Percentiles rank a stretch among this genome's conserved stretches.
phyloP scores from a whole-genome alignment of 352 stramenopile genomes.

The Pythium grandisporangium region DNA sequence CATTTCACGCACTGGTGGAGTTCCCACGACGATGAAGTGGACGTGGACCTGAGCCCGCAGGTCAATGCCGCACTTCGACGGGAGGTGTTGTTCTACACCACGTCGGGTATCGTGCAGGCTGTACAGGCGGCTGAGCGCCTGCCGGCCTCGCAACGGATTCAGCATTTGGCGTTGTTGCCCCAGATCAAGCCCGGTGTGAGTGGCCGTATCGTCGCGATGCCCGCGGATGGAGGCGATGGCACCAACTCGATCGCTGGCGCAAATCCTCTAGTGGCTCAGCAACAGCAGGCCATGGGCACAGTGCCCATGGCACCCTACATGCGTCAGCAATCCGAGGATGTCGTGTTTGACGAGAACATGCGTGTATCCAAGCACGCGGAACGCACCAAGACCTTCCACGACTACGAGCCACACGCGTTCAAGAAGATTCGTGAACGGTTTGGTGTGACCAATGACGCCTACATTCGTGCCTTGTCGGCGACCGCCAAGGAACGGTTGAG shows the following conservation, averaged over 20 bases:
- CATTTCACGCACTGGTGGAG: constrained; percentile 65
- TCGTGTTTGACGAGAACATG: constrained; percentile 64
- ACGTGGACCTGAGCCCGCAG: constrained; percentile 81
- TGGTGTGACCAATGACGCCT: constrained; percentile 77
- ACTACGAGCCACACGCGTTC: constrained; percentile 85
- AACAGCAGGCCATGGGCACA: neutral
- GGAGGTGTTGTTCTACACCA: constrained; percentile 89
- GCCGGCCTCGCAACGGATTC: constrained; percentile 65
- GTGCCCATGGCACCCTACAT: constrained; percentile 30
- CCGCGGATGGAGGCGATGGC: no score
- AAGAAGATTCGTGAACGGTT: constrained; percentile 84
- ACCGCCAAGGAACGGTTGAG: constrained; percentile 85
- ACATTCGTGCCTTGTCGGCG: constrained; percentile 71
- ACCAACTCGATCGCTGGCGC: no score
- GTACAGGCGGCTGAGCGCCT: constrained; percentile 72
- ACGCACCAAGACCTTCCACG: constrained; percentile 81
- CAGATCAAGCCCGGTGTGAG: constrained; percentile 41
- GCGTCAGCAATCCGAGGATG: constrained; percentile 38
- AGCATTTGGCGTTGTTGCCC: constrained; percentile 75
- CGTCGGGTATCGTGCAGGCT: constrained; percentile 83
- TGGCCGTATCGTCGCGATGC: constrained; percentile 1
- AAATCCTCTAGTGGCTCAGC: constrained; percentile 5
- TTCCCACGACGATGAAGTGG: constrained; percentile 46
- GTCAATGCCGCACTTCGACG: constrained; percentile 80
- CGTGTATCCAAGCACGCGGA: constrained; percentile 61